Evolutionary conservation across 2,329 filamentous ascomycete species (phyloP), one percentile per base, ranked within the genome.

Genomic region (Aspergillus floridensis): DNA sequence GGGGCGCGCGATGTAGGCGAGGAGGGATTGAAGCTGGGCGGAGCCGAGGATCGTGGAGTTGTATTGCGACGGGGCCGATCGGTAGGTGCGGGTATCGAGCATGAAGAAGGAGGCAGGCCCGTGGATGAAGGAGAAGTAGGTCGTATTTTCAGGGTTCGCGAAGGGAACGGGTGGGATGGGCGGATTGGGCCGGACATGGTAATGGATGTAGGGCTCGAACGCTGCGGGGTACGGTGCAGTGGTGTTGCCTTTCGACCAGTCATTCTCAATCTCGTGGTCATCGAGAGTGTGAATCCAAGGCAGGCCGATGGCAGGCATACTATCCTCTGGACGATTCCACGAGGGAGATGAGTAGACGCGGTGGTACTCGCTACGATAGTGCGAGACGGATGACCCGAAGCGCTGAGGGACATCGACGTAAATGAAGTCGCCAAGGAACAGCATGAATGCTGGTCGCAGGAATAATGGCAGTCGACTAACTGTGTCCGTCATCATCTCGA

Each of bases 261-360:
- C 95, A 68, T 99, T 98, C 5, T 85, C 85, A 62, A 99, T 97
- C 72, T 99, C 95, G 70, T 99, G 95, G 72, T 99, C 95, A 71
- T 99, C 95, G 6, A 97, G 84, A 2, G 96, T 93, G 70, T 99
- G 95, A 49, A 98, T 91, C 95, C 95, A 99, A 68, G 93, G 96
- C n/a, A 98, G 80, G 53, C 74, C 68, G 24, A 76, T 72, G 24
- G 74, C 70, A 57, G 92, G 88, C 66, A 89, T 82, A 0, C 26
- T 86, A 86, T 11, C 90, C 87, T 0, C 86, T 79, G 1, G 85
- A 2, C 47, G 60, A 14, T 63, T 81, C 95, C 95, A 99, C 65
- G 96, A 93, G 0, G 93, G 93, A 2, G 93, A 96, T 0, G 91
- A 89, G 71, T 99, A 99, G n/a, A 97, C 88, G 68, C 96, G 92